Evolutionary conservation across 2,329 filamentous ascomycete species (phyloP).

Genomic region (Passalora sequoiae): DNA sequence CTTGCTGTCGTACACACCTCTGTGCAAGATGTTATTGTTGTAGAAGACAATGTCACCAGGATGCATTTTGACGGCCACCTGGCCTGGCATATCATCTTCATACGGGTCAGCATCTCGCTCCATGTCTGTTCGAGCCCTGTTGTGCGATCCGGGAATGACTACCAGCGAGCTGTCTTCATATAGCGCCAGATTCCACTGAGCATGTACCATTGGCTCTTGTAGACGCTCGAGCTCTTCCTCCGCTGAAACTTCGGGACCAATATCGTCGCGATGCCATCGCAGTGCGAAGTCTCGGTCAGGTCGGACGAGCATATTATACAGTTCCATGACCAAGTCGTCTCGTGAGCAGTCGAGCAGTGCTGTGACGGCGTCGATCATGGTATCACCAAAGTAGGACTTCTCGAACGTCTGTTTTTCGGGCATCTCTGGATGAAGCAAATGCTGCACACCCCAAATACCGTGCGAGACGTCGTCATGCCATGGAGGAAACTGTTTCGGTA

Average conservation of each 20-base stretch:
- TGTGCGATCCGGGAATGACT: conserved; percentile 72
- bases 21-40: conserved; percentile 80
- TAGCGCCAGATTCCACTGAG: conserved; percentile 83
- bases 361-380: conserved; percentile 58
- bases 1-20: conserved; percentile 58
- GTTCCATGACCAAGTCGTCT: conserved; percentile 72
- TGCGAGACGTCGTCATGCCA: conserved; percentile 56
- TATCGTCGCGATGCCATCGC: conserved; percentile 81
- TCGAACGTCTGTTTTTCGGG: conserved; percentile 59
- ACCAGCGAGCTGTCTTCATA: conserved; percentile 69
- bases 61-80: conserved; percentile 60
- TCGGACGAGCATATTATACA: conserved; percentile 79
- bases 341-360: conserved; percentile 53
- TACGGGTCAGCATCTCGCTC: conserved; percentile 66
- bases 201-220: conserved; percentile 60
- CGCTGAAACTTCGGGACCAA: conserved; percentile 58
- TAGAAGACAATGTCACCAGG: conserved; percentile 82
- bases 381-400: conserved; percentile 64
- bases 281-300: conserved; percentile 68
- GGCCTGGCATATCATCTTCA: conserved; percentile 56
- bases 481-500: conserved; percentile 86
- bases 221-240: conserved; percentile 64
- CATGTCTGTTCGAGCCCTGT: conserved; percentile 60
- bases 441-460: conserved; percentile 87
- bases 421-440: conserved; percentile 70